phyloP scores from a whole-genome alignment of 192 early-diverging fungal species.

The Backusella mclennaniae region DNA sequence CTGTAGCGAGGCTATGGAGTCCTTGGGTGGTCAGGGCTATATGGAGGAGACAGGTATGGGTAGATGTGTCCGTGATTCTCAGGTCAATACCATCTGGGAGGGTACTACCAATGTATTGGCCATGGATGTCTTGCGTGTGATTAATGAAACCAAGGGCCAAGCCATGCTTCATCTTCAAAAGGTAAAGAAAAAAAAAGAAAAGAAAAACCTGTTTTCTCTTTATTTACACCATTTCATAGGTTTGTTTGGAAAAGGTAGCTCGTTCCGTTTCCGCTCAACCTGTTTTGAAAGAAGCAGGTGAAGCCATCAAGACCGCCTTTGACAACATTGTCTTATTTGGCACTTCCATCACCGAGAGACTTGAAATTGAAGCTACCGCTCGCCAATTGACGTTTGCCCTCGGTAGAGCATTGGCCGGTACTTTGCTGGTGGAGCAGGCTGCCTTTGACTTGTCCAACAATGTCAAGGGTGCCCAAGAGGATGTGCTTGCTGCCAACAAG shows the following conservation, averaged over 20 bases:
- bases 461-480: slow-evolving; percentile 3
- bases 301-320: slow-evolving; percentile 30
- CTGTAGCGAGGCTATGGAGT: slow-evolving; percentile 63
- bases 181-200: not conserved
- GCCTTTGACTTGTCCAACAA: slow-evolving; percentile 31
- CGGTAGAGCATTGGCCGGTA: slow-evolving; percentile 44
- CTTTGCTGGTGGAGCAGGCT: slow-evolving; percentile 52
- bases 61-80: slow-evolving; percentile 53
- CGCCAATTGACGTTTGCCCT: slow-evolving; percentile 51
- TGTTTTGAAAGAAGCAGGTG: slow-evolving; percentile 20
- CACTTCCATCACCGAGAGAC: slow-evolving; percentile 15
- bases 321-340: slow-evolving; percentile 19
- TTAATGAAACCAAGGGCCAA: slow-evolving; percentile 46
- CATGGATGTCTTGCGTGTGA: slow-evolving; percentile 58
- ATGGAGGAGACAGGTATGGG: slow-evolving; percentile 72
- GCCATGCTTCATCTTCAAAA: slow-evolving; percentile 38
- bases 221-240: not conserved
- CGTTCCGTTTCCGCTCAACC: not conserved
- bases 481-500: slow-evolving; percentile 14
- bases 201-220: not conserved
- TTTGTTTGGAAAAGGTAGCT: not conserved
- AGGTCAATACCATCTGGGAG: slow-evolving; percentile 77
- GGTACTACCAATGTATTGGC: slow-evolving; percentile 71
- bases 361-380: slow-evolving; percentile 41
- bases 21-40: slow-evolving; percentile 71